Base-by-base conservation (phyloP, 1,284 basidiomycete species). In the Rhodofomes roseus region DNA sequence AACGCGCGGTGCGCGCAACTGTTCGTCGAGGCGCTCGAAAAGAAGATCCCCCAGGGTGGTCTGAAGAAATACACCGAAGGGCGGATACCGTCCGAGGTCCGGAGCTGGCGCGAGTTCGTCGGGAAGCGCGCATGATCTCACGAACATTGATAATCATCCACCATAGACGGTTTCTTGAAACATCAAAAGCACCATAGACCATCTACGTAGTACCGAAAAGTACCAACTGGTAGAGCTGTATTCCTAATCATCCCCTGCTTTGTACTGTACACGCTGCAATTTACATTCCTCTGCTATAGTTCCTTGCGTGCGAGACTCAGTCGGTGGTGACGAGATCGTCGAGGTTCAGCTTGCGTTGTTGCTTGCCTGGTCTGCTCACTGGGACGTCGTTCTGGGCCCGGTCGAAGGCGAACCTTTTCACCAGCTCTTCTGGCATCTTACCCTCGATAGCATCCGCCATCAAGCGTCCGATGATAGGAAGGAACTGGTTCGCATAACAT, bases 31-130 rank as follows among this genome's bases (percentile, higher is more conserved):
- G 88, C 91, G 58, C 79, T 99, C 55, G 91, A 84, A 23, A 87
- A 88, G 75, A 96, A 97, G 78, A 92, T 98, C 72, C 89, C 91
- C 31, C 76, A 88, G 65, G 92, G 93, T 62, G 93, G 90, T 48
- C 77, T 98, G 68, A 77, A 85, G 62, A 84, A 84, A 22, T 99
- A 98, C 73, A 80, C 81, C 54, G 96, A 98, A 76, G 96, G 95
- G 44, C 85, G 81, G 60, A 91, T 97, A 69, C 96, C 96, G n/a
- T 82, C 88, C 11, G 96, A 98, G 75, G 96, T 99, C 68, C 86
- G 84, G 67, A 94, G 92, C 44, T 96, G 93, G 93, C 81, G 86
- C 61, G 92, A 95, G 74, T 96, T 94, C 74, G 86, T 95, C 54
- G 92, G 90, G 29, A 76, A 76, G 60, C 80, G 80, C 55, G 88